Evolutionary conservation across 768 basidiomycete species (phyloP).

Genomic region (Pleurotus citrinopileatus): DNA sequence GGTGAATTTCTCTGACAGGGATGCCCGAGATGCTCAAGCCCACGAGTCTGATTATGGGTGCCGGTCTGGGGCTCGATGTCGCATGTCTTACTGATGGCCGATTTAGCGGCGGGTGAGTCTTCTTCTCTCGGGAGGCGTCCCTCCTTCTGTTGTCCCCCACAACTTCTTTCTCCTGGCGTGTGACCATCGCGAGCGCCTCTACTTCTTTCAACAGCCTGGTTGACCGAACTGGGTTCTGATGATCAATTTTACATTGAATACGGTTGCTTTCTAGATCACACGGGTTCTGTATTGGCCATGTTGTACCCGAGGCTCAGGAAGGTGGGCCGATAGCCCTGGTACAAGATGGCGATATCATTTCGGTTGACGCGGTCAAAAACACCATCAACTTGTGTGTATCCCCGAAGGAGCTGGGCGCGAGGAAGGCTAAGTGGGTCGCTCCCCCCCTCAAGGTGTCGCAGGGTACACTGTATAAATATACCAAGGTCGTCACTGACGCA

Average conservation of each 20-base stretch:
- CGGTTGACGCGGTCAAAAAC: conserved; percentile 87
- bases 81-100: conserved; percentile 97
- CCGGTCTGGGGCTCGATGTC: conserved; percentile 92
- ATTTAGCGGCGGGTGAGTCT: conserved; percentile 91
- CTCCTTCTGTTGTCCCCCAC: conserved; percentile 10
- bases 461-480: conserved; percentile 88
- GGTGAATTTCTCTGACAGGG: conserved; percentile 41
- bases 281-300: conserved; percentile 96
- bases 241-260: neutral
- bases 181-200: conserved; percentile 3
- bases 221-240: neutral
- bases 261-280: conserved; percentile 65
- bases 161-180: conserved; percentile 16
- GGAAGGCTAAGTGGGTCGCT: conserved; percentile 74
- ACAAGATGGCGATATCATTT: conserved; percentile 81
- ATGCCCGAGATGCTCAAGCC: conserved; percentile 99
- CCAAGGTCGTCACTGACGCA: conserved; percentile 85
- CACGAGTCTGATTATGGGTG: conserved; percentile 97
- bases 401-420: conserved; percentile 72
- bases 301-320: conserved; percentile 93
- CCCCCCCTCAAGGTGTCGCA: conserved; percentile 82
- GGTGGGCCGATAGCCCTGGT: conserved; percentile 93
- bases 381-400: conserved; percentile 76
- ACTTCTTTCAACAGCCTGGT: conserved; percentile 15
- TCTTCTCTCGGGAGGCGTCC: conserved; percentile 4